Base-by-base conservation (phyloP, 1,284 basidiomycete species). In the Malassezia cuniculi region DNA sequence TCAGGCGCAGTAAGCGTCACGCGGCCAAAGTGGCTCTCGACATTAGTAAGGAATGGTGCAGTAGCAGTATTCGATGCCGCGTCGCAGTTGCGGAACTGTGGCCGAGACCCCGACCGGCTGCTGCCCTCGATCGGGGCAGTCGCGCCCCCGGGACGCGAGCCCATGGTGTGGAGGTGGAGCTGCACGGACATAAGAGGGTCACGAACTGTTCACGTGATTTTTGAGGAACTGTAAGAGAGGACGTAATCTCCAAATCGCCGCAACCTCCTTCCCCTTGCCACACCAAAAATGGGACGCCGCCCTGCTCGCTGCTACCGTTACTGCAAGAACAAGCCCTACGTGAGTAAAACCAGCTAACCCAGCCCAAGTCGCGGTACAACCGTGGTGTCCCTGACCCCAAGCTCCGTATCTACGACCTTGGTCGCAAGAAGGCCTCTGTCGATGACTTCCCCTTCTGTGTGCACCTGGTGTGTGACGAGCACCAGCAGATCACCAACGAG, bases 381-480 rank as follows among this genome's bases (percentile, higher is more conserved):
- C 85, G 90, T 76, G 89, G 87, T 61, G 62, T 65, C 27, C 62
- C 62, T 43, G 62, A 65, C 56, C 58, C 62, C 39, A 65, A 65
- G 63, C 65, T 66, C 60, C 63, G 63, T 33, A 66, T 66, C 55
- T 66, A 54, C 72, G 87, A 94, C 72, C 75, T 94, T 39, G 87
- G 87, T 46, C 82, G 86, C 60, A 94, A 94, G 75, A 82, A 79
- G 71, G 89, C 89, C 47, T 80, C 79, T 43, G 69, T 70, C 61
- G 87, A 95, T 71, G 90, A 95, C 70, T 95, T 95, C 77, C 86
- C 87, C 54, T 66, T 67, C 63, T 66, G 66, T 52, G 81, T 78
- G 69, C 87, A 93, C 72, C 76, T 95, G 48, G 90, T 95, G 51
- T 95, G 87, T 43, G 87, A 95, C 68, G 90, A 95, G 73, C 93